Conservation (phyloP, 768 basidiomycete species). For the Naganishia friedmannii region DNA sequence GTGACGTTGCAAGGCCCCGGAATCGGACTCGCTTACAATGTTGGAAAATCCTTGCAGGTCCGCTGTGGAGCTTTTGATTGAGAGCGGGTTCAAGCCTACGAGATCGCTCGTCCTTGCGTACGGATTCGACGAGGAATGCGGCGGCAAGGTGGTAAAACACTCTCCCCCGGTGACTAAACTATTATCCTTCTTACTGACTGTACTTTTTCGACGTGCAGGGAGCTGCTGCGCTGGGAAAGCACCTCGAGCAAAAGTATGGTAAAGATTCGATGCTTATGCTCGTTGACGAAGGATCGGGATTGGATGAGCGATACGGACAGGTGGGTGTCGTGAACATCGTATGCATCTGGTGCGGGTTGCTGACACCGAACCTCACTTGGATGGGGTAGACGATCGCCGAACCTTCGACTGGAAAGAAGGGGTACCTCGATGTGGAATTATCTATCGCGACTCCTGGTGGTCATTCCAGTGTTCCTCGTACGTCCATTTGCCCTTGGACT, state of each 20-base stretch:
- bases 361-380: background rate
- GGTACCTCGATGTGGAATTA: constrained; percentile 43
- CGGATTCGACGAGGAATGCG: constrained; percentile 47
- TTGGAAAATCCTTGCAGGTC: constrained; percentile 32
- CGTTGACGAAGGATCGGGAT: constrained; percentile 33
- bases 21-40: too few species aligned
- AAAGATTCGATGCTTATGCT: constrained; percentile 44
- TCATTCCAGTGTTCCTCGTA: constrained; percentile 44
- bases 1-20: too few species aligned
- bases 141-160: constrained; percentile 44
- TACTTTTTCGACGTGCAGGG: constrained; percentile 31
- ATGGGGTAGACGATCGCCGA: constrained; percentile 29
- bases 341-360: too few species aligned
- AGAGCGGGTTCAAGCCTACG: constrained; percentile 35
- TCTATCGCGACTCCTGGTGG: constrained; percentile 44
- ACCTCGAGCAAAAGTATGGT: constrained; percentile 46
- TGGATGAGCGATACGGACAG: constrained; percentile 38
- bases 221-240: constrained; percentile 35
- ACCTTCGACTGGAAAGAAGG: constrained; percentile 47
- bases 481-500: background rate
- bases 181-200: background rate
- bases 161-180: background rate
- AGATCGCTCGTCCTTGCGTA: constrained; percentile 43
- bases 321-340: constrained; percentile 24
- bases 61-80: constrained; percentile 44